phyloP scores from a whole-genome alignment of 495 filamentous ascomycete genomes.

The Letharia lupina region DNA sequence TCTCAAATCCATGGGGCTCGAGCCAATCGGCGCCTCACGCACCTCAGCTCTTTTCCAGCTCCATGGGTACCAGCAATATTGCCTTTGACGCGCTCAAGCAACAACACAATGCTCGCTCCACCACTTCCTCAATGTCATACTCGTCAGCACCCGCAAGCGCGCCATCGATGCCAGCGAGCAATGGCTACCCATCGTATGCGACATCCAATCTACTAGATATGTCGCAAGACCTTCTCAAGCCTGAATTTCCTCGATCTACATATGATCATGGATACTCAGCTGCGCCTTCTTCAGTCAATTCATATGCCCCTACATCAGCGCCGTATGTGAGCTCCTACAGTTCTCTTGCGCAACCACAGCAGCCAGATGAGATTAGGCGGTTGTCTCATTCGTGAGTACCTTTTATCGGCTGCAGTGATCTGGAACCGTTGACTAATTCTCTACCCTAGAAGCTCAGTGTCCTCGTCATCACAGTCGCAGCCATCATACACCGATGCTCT shows the following conservation, averaged over 20 bases:
- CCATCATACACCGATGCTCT: slow-evolving; percentile 66
- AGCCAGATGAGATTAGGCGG: slow-evolving; percentile 59
- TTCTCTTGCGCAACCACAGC: slow-evolving; percentile 43
- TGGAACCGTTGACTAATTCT: slow-evolving; percentile 56
- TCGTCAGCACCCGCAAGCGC: slow-evolving; percentile 62
- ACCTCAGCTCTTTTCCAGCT: slow-evolving; percentile 42
- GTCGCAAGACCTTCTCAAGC: slow-evolving; percentile 62
- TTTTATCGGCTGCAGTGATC: slow-evolving; percentile 37
- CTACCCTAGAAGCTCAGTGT: slow-evolving; percentile 44
- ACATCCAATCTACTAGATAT: slow-evolving; percentile 58
- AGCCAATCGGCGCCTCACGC: slow-evolving; percentile 44
- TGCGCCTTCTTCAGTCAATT: slow-evolving; percentile 58
- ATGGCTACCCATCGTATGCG: slow-evolving; percentile 53
- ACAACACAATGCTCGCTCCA: slow-evolving; percentile 51
- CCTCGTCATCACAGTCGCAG: slow-evolving; percentile 33
- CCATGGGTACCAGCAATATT: slow-evolving; percentile 50
- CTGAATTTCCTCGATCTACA: slow-evolving; percentile 35
- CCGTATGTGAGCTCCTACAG: slow-evolving; percentile 50
- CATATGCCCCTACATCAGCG: slow-evolving; percentile 53
- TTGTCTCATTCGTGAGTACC: slow-evolving; percentile 83
- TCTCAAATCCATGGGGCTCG: slow-evolving; percentile 85
- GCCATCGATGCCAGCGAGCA: slow-evolving; percentile 60
- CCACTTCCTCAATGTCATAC: slow-evolving; percentile 64
- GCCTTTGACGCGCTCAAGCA: slow-evolving; percentile 46
- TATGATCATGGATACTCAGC: slow-evolving; percentile 54